Evolutionary conservation across 768 basidiomycete genomes (phyloP).

Genomic region (Auriculariales sp.): DNA sequence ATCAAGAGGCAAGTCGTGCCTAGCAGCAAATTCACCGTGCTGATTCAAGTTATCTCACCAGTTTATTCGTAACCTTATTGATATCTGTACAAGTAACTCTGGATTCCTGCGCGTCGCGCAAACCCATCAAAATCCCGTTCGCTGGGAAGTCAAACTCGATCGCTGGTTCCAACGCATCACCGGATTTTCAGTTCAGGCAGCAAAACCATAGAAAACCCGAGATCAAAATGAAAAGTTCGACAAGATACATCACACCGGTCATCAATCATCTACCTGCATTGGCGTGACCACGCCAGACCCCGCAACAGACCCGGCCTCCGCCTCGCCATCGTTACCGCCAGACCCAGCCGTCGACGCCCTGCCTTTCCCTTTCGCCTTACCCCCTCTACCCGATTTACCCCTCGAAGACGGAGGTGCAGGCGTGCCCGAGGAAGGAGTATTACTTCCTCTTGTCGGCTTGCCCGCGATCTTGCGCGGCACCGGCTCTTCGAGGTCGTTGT

Average conservation of each 20-base stretch:
- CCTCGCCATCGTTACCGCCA: constrained; percentile 4
- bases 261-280: neutral
- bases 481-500: constrained; percentile 35
- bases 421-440: neutral
- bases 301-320: neutral
- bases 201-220: neutral
- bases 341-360: constrained; percentile 12
- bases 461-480: neutral
- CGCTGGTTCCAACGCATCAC: neutral
- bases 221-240: neutral
- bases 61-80: neutral
- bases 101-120: neutral
- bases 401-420: neutral
- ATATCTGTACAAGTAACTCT: neutral
- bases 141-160: neutral
- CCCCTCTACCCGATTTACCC: constrained; percentile 2
- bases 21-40: no score
- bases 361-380: constrained; percentile 11
- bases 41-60: no score
- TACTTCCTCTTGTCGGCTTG: constrained; percentile 5
- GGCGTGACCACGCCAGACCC: neutral
- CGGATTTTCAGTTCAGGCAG: neutral
- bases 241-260: no score
- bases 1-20: neutral
- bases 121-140: neutral